Evolutionary conservation across 2,329 filamentous ascomycete species (phyloP).

Genomic region (Epicoccum nigrum): DNA sequence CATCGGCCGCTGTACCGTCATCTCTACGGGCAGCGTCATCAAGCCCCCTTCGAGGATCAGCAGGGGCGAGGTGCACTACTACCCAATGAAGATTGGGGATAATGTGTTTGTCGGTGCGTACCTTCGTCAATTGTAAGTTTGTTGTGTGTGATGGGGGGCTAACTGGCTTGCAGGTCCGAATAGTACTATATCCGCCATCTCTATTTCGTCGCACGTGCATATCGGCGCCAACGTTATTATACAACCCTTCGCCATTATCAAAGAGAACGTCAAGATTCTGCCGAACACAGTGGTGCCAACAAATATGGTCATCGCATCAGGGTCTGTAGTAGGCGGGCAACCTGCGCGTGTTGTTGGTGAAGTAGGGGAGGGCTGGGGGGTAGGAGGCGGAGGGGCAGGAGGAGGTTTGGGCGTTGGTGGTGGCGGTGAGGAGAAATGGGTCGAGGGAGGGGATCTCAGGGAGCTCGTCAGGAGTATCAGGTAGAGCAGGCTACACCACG

Average conservation of each 20-base stretch:
- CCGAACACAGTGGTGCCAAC: conserved; percentile 83
- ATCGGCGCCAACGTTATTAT: conserved; percentile 80
- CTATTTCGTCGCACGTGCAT: conserved; percentile 83
- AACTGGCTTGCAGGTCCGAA: conserved; percentile 42
- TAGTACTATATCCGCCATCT: conserved; percentile 80
- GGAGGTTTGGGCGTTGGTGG: conserved; percentile 46
- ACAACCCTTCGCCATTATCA: conserved; percentile 87
- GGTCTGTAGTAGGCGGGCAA: conserved; percentile 76
- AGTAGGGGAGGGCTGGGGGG: conserved; percentile 59
- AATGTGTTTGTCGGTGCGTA: conserved; percentile 85
- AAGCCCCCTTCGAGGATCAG: conserved; percentile 83
- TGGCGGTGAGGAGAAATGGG: conserved; percentile 53
- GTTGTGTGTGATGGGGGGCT: not conserved
- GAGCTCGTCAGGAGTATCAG: conserved; percentile 56
- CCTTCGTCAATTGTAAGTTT: not conserved
- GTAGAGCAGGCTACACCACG: conserved; percentile 9
- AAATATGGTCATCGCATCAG: conserved; percentile 91
- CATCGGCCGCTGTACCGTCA: conserved; percentile 90
- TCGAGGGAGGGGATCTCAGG: conserved; percentile 58
- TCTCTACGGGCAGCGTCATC: conserved; percentile 77
- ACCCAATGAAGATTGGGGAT: conserved; percentile 90
- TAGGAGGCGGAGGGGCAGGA: conserved; percentile 43
- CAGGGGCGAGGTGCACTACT: conserved; percentile 76
- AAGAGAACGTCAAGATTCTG: conserved; percentile 88
- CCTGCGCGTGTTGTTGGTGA: conserved; percentile 58